Conservation (phyloP, 306 rosid species). For the Vigna reflexopilosa region DNA sequence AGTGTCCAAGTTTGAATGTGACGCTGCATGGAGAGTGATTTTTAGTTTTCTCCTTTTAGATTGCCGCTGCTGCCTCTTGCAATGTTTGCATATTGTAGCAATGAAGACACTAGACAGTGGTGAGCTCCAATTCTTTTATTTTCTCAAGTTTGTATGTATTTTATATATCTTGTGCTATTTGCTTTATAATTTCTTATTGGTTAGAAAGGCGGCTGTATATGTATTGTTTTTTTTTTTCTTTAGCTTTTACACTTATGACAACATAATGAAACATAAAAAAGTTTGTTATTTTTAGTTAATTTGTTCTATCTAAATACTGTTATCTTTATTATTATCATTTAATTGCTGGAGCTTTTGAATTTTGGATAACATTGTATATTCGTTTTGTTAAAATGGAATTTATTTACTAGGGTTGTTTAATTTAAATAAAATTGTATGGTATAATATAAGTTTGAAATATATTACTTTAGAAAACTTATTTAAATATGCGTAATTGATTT, state of each 20-base stretch:
- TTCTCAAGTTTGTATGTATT: constrained; percentile 56
- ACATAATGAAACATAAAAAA: constrained; percentile 43
- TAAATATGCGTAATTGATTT: no score
- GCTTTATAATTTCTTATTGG: constrained; percentile 23
- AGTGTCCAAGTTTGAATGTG: constrained; percentile 63
- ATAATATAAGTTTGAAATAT: no score
- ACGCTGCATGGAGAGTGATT: constrained; percentile 69
- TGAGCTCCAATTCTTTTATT: constrained; percentile 68
- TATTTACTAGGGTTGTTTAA: neutral
- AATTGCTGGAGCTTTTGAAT: neutral
- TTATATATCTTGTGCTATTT: neutral
- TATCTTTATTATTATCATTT: neutral
- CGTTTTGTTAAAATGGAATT: neutral
- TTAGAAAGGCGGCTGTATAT: constrained; percentile 58
- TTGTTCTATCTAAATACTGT: neutral
- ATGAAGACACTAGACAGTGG: constrained; percentile 45
- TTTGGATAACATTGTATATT: neutral
- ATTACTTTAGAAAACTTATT: no score
- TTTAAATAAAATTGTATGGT: no score
- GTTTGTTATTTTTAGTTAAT: constrained; percentile 22
- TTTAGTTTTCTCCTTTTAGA: constrained; percentile 43
- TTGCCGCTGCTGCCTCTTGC: constrained; percentile 55
- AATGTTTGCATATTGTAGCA: constrained; percentile 54
- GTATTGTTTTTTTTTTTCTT: constrained; percentile 47
- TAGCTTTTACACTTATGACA: constrained; percentile 42